Evolutionary conservation across 805 yeast genomes (phyloP), one percentile per base, ranked within the genome.

Genomic region (Yarrowia sp.): DNA sequence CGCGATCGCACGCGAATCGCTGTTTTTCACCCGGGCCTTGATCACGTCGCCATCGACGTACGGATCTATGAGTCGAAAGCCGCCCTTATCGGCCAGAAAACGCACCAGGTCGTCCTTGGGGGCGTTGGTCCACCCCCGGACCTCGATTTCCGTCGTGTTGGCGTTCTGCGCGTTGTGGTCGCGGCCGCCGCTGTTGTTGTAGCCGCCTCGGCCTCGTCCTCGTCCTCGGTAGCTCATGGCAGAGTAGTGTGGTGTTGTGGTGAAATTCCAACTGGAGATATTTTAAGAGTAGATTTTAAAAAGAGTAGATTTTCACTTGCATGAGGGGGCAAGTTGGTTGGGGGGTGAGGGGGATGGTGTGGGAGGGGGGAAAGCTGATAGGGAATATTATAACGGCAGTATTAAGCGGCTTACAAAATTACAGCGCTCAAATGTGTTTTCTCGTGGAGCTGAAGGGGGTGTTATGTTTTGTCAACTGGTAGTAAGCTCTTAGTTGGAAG

Each of bases 51-150:
- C 85, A 68, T 87, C 87, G 8, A 86, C 84, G 2, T 76, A 72
- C 12, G 86, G 80, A 74, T 88, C 84, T 63, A 77, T 76, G 13
- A 93, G 80, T 0, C 81, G 77, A 19, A 90, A 80, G 65, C 83
- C 81, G 15, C 90, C 79, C 74, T 89, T 91, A 70, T 96, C 82
- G 61, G 87, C 84, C 15, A 92, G 77, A 76, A 92, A 93, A 44
- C 82, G 80, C 10, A 89, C 81, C 69, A 92, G 80, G 69, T 92
- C 96, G 19, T 83, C 86, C 69, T 83, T 81, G 1, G 89, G 76
- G 0, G 92, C 96, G 69, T 91, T 90, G 69, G 89, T 87, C 97
- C 97, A 92, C 53, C 92, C 91, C 44, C 82, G 79, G 12, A 92
- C 82, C 70, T 89, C 91, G 12, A 92, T 83, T 3, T 83, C 80